Base-by-base conservation (phyloP, 371 early-diverging fungal species). In the Basidiobolus meristosporus region DNA sequence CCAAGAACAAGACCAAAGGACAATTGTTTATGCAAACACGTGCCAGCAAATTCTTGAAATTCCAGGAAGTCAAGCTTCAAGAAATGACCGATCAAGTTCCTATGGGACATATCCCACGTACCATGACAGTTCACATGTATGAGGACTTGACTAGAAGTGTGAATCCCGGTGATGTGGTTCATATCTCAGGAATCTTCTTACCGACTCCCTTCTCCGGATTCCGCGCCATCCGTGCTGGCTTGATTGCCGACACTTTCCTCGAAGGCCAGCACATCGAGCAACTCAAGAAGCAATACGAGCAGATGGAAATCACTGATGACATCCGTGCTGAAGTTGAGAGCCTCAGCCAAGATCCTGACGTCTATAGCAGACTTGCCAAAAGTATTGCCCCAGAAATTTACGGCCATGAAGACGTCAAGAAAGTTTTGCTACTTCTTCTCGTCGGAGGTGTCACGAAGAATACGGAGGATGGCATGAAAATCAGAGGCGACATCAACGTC, bases 41-140 rank as follows among this genome's bases (percentile, higher is more conserved):
- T 35, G 90, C 90, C 18, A 84, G 82, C 41, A 91, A 92, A 51
- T 96, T 98, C 49, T 55, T 89, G 48, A 77, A 79, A 45, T 91
- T 89, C 65, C 96, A 96, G 60, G 93, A 93, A 56, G 82, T 86
- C 51, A 89, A 87, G 54, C 48, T 96, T 33, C 96, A 96, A 57
- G 96, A 96, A 59, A 55, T 89, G 77, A 78, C 96, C 10, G 84
- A 90, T 57, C 97, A 98, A 73, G 93, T 97, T 7, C 97, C 97
- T 43, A 90, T 91, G 43, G 99, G 99, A 36, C 89, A 92, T 60
- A 92, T 98, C 54, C 99, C 99, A 32, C 76, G 99, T 36, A 73
- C 83, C 11, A 82, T 98, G 67, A 87, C 82, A 12, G 66, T 98
- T 7, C 87, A 97, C 51, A 56, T 90, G 43, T 83, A 79, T 54